These are phyloP conservation scores for Prunus mira DNA, from an alignment of 306 rosid species.

Conservation along the genomic window DNA sequence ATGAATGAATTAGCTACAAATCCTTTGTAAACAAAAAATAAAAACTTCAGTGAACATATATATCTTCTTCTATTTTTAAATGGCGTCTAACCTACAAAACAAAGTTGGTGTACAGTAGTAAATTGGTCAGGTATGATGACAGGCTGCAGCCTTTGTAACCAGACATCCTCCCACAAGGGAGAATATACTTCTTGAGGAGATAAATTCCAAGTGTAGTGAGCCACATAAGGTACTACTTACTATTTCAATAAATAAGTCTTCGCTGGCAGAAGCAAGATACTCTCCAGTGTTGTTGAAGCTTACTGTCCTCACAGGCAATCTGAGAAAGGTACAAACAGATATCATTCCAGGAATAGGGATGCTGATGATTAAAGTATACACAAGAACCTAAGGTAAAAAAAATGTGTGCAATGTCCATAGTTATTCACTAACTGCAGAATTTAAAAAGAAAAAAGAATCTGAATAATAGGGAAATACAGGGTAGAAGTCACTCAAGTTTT, in stretches of 20 bases:
- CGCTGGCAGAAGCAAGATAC: conserved; percentile 85
- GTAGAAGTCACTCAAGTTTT: conserved; percentile 74
- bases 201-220: not conserved
- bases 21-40: not conserved
- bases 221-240: conserved; percentile 43
- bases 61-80: not conserved
- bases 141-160: not conserved
- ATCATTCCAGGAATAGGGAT: not conserved
- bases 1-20: not conserved
- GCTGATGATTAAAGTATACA: not conserved
- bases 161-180: not conserved
- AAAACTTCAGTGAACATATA: not conserved
- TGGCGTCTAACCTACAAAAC: not conserved
- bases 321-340: conserved; percentile 28
- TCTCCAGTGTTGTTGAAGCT: conserved; percentile 92
- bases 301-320: conserved; percentile 95
- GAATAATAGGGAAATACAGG: not conserved
- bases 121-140: not conserved
- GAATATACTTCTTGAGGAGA: not conserved
- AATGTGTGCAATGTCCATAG: not conserved
- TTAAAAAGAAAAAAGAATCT: not conserved
- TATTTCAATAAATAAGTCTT: conserved; percentile 86
- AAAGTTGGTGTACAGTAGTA: not conserved
- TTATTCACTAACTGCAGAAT: not conserved
- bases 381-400: not conserved